phyloP scores from a whole-genome alignment of 768 basidiomycete genomes.

The Coprinopsis strossmayeri region DNA sequence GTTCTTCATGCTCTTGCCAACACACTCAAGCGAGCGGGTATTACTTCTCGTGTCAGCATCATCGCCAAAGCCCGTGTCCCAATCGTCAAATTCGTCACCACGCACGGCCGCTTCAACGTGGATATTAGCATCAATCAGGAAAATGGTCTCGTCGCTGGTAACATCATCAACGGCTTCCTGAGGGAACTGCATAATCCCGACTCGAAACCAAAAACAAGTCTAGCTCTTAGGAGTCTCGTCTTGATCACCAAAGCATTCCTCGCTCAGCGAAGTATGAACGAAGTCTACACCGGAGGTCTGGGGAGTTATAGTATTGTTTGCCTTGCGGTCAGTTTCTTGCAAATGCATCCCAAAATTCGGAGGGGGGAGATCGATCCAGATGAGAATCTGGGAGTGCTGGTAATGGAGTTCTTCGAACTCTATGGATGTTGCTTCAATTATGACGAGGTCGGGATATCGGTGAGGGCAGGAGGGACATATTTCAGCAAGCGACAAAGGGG shows the following conservation, averaged over 20 bases:
- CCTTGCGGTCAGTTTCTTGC: conserved; percentile 87
- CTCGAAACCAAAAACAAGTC: conserved; percentile 32
- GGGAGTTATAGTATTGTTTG: conserved; percentile 95
- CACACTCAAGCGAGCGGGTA: conserved; percentile 62
- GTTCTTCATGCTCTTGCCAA: conserved; percentile 76
- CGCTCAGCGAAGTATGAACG: conserved; percentile 88
- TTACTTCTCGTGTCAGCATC: conserved; percentile 75
- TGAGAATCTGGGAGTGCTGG: conserved; percentile 85
- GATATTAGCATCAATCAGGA: conserved; percentile 93
- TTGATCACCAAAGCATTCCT: conserved; percentile 90
- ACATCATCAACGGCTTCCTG: conserved; percentile 77
- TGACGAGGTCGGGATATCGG: conserved; percentile 80
- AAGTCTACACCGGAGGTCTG: conserved; percentile 94
- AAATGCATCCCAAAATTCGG: conserved; percentile 96
- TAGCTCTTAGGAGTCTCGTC: conserved; percentile 74
- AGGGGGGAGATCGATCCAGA: conserved; percentile 81
- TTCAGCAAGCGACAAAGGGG: conserved; percentile 77
- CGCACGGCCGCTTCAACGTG: conserved; percentile 75
- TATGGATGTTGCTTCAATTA: conserved; percentile 94
- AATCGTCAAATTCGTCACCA: conserved; percentile 91
- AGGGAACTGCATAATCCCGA: conserved; percentile 39
- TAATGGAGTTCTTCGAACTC: conserved; percentile 96
- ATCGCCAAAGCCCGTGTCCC: conserved; percentile 94
- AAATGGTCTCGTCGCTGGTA: conserved; percentile 74
- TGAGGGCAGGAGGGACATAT: conserved; percentile 85